Conservation (phyloP, 1,139 yeast genomes). For the Yamadazyma oceani region DNA sequence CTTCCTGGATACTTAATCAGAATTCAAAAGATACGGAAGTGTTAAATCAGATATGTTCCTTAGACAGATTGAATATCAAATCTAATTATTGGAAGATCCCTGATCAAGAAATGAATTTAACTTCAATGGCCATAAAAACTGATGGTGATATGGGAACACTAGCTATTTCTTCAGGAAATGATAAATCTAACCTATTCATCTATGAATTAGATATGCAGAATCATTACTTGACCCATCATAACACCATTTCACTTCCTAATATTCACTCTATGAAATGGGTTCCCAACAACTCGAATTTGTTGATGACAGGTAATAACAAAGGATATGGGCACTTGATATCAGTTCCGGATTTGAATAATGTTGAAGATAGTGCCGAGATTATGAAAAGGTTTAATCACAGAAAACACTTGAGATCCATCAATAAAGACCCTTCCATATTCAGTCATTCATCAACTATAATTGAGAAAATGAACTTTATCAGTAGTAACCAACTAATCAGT, state of each 20-base stretch:
- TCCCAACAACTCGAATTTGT: conserved; percentile 30
- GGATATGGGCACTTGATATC: conserved; percentile 70
- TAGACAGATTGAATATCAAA: conserved; percentile 44
- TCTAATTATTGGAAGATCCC: conserved; percentile 76
- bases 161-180: conserved; percentile 65
- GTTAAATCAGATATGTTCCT: conserved; percentile 41
- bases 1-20: conserved; percentile 28
- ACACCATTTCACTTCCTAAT: conserved; percentile 69
- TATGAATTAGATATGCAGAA: conserved; percentile 53
- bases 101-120: conserved; percentile 55
- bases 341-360: conserved; percentile 47
- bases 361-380: conserved; percentile 64
- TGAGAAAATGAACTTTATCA: conserved; percentile 28
- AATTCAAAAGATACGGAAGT: conserved; percentile 32
- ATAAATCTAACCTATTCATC: conserved; percentile 58
- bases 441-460: conserved; percentile 24
- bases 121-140: conserved; percentile 43
- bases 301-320: conserved; percentile 68
- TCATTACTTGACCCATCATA: conserved; percentile 63
- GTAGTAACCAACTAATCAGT: conserved; percentile 40
- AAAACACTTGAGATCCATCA: conserved; percentile 47
- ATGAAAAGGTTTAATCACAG: conserved; percentile 73
- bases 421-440: conserved; percentile 20
- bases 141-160: conserved; percentile 36
- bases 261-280: conserved; percentile 70